Percentiles rank a stretch among this genome's conserved stretches.
These are phyloP conservation scores for Botrytis byssoidea DNA, from an alignment of 2,329 filamentous ascomycete species.

Conservation along the genomic window DNA sequence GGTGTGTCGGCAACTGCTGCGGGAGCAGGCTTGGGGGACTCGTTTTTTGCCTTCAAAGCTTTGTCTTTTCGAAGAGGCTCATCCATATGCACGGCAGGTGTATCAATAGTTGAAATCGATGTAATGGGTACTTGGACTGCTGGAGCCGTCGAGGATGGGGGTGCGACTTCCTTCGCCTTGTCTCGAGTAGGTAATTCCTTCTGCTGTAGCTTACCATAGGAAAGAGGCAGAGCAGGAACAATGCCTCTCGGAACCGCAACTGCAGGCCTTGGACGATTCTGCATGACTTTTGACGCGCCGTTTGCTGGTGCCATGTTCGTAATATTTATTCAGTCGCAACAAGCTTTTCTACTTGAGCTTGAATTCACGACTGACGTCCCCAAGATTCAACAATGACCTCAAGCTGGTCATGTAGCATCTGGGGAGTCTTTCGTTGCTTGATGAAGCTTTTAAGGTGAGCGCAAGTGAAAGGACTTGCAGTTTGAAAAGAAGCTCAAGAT, in stretches of 20 bases:
- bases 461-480: conserved; percentile 21
- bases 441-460: conserved; percentile 8
- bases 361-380: conserved; percentile 37
- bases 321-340: conserved; percentile 16
- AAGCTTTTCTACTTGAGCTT: conserved; percentile 19
- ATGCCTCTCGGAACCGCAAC: conserved; percentile 32
- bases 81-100: conserved; percentile 17
- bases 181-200: conserved; percentile 31
- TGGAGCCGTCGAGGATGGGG: conserved; percentile 19
- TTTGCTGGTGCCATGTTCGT: conserved; percentile 34
- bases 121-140: conserved; percentile 23
- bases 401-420: conserved; percentile 22
- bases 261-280: conserved; percentile 34
- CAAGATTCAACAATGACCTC: conserved; percentile 41
- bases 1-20: neutral
- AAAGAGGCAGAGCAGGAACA: conserved; percentile 39
- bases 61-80: conserved; percentile 27
- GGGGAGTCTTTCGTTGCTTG: conserved; percentile 20
- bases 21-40: conserved; percentile 15
- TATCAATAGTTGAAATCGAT: conserved; percentile 18
- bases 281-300: conserved; percentile 35
- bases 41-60: conserved; percentile 22
- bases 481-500: conserved; percentile 22
- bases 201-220: conserved; percentile 38
- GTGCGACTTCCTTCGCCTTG: conserved; percentile 29